A percentile compares a stretch with the other conserved stretches of the same genome.
Evolutionary conservation across 225 moss, liverwort and hornwort species (phyloP).

Genomic region (Marchantia paleacea): DNA sequence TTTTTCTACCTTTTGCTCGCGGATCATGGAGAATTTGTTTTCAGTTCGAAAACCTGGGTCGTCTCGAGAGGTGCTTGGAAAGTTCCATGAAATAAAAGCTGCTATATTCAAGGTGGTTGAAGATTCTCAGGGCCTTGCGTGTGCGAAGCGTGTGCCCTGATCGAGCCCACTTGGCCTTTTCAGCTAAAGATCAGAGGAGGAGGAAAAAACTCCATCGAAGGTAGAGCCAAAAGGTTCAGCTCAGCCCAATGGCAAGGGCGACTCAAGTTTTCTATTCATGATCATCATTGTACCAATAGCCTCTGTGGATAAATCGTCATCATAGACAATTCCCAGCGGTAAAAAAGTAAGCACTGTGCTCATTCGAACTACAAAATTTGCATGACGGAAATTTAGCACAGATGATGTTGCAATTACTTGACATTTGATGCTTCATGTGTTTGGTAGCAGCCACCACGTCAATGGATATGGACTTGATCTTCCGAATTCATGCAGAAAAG

Average conservation of each 20-base stretch:
- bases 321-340: no score
- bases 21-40: background rate
- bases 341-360: no score
- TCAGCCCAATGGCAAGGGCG: background rate
- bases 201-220: background rate
- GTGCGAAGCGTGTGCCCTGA: conserved; percentile 6
- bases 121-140: conserved; percentile 7
- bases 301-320: no score
- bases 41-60: background rate
- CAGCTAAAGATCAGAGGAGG: background rate
- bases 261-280: background rate
- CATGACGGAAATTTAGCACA: no score
- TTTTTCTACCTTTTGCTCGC: no score
- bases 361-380: no score
- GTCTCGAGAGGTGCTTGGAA: background rate
- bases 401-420: no score
- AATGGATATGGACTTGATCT: no score
- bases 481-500: no score
- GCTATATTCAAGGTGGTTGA: background rate
- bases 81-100: background rate
- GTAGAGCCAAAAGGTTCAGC: background rate
- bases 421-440: no score
- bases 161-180: background rate
- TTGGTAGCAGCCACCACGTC: no score
- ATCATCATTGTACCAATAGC: background rate